Evolutionary conservation across 345 rosid genomes (phyloP), one percentile per base, ranked within the genome.

Genomic region (Gossypium mustelinum): DNA sequence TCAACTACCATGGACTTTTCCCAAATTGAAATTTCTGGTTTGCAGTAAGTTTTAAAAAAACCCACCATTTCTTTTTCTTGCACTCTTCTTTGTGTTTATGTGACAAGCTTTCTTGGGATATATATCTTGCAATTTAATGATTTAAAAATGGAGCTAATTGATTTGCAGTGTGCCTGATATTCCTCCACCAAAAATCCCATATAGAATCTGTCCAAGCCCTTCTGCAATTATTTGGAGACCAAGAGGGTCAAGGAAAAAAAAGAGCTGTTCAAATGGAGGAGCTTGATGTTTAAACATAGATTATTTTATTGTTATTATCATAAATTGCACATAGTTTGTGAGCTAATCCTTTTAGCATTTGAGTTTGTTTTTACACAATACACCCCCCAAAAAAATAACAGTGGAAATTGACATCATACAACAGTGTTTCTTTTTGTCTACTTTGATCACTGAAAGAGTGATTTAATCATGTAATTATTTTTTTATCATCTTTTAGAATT

Each of bases 151-250:
- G 72, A 20, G 45, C 9, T 5, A 4, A 24, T 27, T 43, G 50
- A 10, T 76, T 34, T 86, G 81, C 90, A 94, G 98, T 72, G 45
- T 86, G 10, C 97, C 94, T 17, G 83, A 89, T 74, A 59, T 81
- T 66, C 86, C 84, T 47, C 76, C 89, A 6, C 91, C 85, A 1
- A 94, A 87, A 81, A 84, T 90, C 73, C 94, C 92, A 2, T 92
- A 90, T 69, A 76, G 74, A 68, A 76, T 92, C 48, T 92, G 93
- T 81, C 97, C 97, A 12, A 79, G 79, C 72, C 95, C 95, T 47
- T 87, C 79, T 25, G 94, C 97, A 7, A 92, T 92, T 75, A 89
- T 92, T 6, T 90, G 97, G 93, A 86, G 94, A 79, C 85, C 91
- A 39, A 86, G 87, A 51, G 86, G 83, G 79, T 82, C 85, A 0